Base-by-base conservation (phyloP, 306 rosid genomes). In the Parietaria judaica region DNA sequence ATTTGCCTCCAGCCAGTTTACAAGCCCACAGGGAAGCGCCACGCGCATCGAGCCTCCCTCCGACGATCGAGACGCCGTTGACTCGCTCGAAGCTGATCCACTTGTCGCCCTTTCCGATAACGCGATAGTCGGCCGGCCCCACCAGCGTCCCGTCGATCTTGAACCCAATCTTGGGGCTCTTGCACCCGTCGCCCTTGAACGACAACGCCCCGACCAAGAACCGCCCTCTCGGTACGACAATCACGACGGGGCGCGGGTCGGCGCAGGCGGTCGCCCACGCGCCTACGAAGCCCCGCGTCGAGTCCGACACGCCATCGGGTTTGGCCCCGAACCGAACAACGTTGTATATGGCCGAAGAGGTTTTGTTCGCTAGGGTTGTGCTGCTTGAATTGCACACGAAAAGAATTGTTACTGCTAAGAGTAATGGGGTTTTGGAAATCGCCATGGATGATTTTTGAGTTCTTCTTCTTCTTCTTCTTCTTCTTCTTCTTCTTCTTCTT, bases 301-400 rank as follows among this genome's bases (percentile, higher is more conserved):
- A 80, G 58, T 82, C 86, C 3, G 14, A 68, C 45, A 7, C 3
- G 16, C 80, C 84, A 35, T 64, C 60, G 0, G 79, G 76, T 11
- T 57, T 74, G 41, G 80, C 92, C 64, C 86, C 92, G 7, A 75
- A 80, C 8, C 49, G 50, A 0, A 79, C 23, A 11, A 85, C 84
- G 51, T 77, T 72, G 59, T 63, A 80, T 13, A 48, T 43, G 60
- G 9, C 14, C 51, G 4, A 35, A 5, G 45, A 41, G 45, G 9
- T 41, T 35, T 11, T 61, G 31, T 23, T 23, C 31, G 31, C 31
- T 23, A 23, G 31, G 31, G 31, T 23, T 23, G 31, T 39, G 46
- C 64, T 14, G 46, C 8, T 0, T 23, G 17, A 7, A 36, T 47
- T 39, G 56, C 36, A 64, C 14, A 55, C 12, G 39, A 70, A 49